phyloP scores from a whole-genome alignment of 768 basidiomycete species.

The Boletus vermiculosoides region DNA sequence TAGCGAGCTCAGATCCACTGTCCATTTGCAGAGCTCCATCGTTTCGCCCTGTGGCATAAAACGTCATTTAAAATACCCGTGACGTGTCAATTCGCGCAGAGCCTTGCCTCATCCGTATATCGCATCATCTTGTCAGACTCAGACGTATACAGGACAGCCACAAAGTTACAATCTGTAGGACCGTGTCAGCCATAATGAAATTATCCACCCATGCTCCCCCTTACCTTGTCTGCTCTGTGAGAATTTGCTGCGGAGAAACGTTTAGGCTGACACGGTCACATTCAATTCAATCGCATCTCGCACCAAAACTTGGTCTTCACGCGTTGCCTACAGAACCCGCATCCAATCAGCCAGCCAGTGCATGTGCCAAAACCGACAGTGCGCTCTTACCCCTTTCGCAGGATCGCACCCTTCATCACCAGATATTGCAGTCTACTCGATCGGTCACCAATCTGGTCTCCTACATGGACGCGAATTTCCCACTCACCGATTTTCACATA shows the following conservation, averaged over 20 bases:
- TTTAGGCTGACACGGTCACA: slow-evolving; percentile 7
- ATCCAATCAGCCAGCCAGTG: slow-evolving; percentile 15
- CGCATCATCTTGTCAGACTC: slow-evolving; percentile 74
- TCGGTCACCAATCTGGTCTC: slow-evolving; percentile 16
- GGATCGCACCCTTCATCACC: slow-evolving; percentile 82
- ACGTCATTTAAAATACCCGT: slow-evolving; percentile 21
- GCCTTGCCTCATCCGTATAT: slow-evolving; percentile 72
- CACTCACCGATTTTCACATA: slow-evolving; percentile 79
- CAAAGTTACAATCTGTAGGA: slow-evolving; percentile 68
- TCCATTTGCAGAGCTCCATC: slow-evolving; percentile 80
- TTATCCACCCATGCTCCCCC: slow-evolving; percentile 8
- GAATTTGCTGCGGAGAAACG: slow-evolving; percentile 55
- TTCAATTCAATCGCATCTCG: slow-evolving; percentile 22
- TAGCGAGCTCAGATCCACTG: slow-evolving; percentile 74
- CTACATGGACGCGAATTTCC: slow-evolving; percentile 10
- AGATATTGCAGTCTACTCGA: slow-evolving; percentile 74
- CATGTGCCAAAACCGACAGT: slow-evolving; percentile 11
- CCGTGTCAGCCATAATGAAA: slow-evolving; percentile 1
- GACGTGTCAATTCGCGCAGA: slow-evolving; percentile 10
- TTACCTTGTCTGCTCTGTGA: slow-evolving; percentile 55
- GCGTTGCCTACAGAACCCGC: slow-evolving; percentile 55
- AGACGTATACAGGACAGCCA: slow-evolving; percentile 79
- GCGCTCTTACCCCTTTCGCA: slow-evolving; percentile 74
- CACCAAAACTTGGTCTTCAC: slow-evolving; percentile 83
- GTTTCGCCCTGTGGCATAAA: slow-evolving; percentile 54